Conservation (phyloP, 805 yeast species). For the Scheffersomyces lignosus region DNA sequence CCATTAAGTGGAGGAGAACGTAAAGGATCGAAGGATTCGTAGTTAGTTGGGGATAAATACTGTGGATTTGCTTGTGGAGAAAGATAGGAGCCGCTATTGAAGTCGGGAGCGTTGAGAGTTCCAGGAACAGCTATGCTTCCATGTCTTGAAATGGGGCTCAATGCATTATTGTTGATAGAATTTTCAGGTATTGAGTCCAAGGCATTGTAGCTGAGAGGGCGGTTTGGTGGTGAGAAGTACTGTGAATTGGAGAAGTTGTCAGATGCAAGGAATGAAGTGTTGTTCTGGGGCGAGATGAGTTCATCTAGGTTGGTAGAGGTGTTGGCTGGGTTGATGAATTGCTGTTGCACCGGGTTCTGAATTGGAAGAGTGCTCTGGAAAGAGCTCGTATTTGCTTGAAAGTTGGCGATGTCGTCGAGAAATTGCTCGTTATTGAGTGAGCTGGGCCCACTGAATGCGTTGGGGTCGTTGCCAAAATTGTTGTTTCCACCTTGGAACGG, state of each 20-base stretch:
- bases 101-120: constrained; percentile 12
- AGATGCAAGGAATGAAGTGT: constrained; percentile 8
- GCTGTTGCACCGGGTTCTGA: constrained; percentile 5
- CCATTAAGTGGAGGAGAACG: constrained; percentile 32
- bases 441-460: neutral
- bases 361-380: constrained; percentile 5
- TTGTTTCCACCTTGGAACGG: neutral
- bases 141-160: constrained; percentile 34
- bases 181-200: constrained; percentile 35
- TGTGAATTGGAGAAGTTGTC: constrained; percentile 33
- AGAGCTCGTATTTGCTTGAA: constrained; percentile 1
- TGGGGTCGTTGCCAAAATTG: neutral
- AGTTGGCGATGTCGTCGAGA: neutral
- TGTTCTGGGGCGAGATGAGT: constrained; percentile 34
- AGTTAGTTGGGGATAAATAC: constrained; percentile 32
- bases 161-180: constrained; percentile 15
- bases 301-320: constrained; percentile 34
- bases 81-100: constrained; percentile 29
- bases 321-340: constrained; percentile 12
- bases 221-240: constrained; percentile 41
- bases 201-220: constrained; percentile 21
- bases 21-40: constrained; percentile 34
- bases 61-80: constrained; percentile 33
- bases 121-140: constrained; percentile 30
- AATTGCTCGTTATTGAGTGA: neutral